Base-by-base conservation (phyloP, 2,329 filamentous ascomycete genomes). In the Diaporthe caulivora region DNA sequence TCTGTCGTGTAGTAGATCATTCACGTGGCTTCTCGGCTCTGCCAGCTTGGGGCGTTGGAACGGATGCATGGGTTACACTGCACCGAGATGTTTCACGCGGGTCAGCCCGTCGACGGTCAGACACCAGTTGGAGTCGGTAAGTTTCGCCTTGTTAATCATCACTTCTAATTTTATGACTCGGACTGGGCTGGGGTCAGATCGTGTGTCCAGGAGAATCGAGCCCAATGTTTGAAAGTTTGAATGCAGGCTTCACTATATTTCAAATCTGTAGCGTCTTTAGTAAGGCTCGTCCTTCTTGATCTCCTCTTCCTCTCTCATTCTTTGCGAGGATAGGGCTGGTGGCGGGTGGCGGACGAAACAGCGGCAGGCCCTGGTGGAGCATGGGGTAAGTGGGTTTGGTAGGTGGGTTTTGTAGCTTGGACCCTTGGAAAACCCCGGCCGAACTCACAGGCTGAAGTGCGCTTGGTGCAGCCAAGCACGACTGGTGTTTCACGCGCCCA, bases 401-500 rank as follows among this genome's bases (percentile, higher is more conserved):
- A 13, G 51, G 54, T 44, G n/a, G 17, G 15, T 18, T 21, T 40
- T 11, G 44, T 31, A 65, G 60, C 60, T 65, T 51, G n/a, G 44
- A 51, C 62, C 44, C 60, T 65, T 51, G 62, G 29, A 37, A 49
- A 26, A 18, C 42, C 58, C 40, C 31, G 60, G 24, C 42, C 42
- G 26, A 51, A 47, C 60, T 31, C 15, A 13, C 21, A 65, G 37
- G 44, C 62, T 65, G 62, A 65, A 53, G 44, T 65, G 44, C 62
- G 62, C 62, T 65, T 51, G 62, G 62, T 37, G 10, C 24, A 8
- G 62, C 62, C 62, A 65, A 65, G 62, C 21, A 53, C 26, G 8
- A 47, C 29, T 51, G 44, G 62, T 53, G 62, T 65, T 65, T 65
- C 62, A 65, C 51, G 11, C 62, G 44, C 21, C 44, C 62, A 65